These are phyloP conservation scores for Canavalia ensiformis DNA, from an alignment of 306 rosid genomes.

Conservation along the genomic window DNA sequence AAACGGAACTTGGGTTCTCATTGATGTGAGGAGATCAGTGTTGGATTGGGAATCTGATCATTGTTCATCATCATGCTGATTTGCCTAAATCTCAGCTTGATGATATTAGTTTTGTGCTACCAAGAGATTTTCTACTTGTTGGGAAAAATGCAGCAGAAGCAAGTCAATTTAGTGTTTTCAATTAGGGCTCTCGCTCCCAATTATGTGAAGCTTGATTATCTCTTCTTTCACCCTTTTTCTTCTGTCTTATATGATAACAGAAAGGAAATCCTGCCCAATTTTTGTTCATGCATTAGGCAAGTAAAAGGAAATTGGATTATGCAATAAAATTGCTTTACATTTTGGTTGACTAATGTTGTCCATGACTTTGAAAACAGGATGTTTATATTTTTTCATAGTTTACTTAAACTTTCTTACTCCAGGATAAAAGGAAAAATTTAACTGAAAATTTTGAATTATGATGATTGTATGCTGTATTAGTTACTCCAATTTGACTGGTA, in stretches of 20 bases:
- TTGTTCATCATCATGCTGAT: slow-evolving; percentile 20
- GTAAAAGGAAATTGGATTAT: slow-evolving; percentile 30
- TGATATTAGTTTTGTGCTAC: slow-evolving; percentile 42
- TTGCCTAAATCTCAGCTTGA: slow-evolving; percentile 9
- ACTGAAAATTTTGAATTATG: slow-evolving; percentile 28
- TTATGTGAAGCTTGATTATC: not conserved
- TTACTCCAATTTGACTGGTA: slow-evolving; percentile 35
- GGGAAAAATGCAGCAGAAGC: slow-evolving; percentile 40
- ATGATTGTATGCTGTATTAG: slow-evolving; percentile 10
- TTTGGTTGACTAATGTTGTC: not conserved
- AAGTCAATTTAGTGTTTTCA: slow-evolving; percentile 33
- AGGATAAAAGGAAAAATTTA: not conserved
- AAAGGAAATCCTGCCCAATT: not conserved
- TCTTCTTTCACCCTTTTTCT: not conserved
- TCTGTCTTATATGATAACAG: slow-evolving; percentile 5
- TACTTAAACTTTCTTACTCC: not conserved
- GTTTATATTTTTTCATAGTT: not conserved
- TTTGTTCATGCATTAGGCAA: slow-evolving; percentile 31
- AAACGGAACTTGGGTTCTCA: slow-evolving; percentile 37
- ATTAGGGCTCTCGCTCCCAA: slow-evolving; percentile 12
- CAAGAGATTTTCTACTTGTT: slow-evolving; percentile 29
- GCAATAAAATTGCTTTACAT: slow-evolving; percentile 13
- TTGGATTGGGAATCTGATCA: slow-evolving; percentile 44
- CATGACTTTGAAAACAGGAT: not conserved
- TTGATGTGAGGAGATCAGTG: slow-evolving; percentile 50